These are phyloP conservation scores for Hydnum rufescens DNA, from an alignment of 768 basidiomycete species.

Conservation along the genomic window DNA sequence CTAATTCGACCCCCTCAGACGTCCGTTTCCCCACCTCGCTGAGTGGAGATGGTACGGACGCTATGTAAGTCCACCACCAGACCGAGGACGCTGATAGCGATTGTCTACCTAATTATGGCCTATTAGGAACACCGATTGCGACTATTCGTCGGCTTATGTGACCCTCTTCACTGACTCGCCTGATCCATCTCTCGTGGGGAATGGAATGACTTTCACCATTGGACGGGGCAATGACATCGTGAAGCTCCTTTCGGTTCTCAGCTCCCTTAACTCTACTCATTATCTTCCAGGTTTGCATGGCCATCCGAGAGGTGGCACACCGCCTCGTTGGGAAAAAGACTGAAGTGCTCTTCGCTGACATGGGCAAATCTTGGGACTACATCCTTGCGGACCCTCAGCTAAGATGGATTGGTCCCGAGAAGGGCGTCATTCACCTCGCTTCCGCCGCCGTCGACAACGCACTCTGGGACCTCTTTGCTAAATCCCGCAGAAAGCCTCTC, in stretches of 20 bases:
- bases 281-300: slow-evolving; percentile 43
- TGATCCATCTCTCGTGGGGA: slow-evolving; percentile 43
- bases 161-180: slow-evolving; percentile 49
- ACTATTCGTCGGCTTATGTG: slow-evolving; percentile 88
- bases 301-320: slow-evolving; percentile 59
- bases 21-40: slow-evolving; percentile 84
- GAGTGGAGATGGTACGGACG: slow-evolving; percentile 83
- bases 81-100: background rate
- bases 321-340: slow-evolving; percentile 69
- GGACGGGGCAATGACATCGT: slow-evolving; percentile 92
- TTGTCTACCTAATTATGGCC: background rate
- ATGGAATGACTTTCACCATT: slow-evolving; percentile 90
- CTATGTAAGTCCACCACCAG: slow-evolving; percentile 37
- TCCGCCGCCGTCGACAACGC: slow-evolving; percentile 81
- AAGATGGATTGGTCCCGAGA: slow-evolving; percentile 91
- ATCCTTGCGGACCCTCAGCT: slow-evolving; percentile 78
- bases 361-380: slow-evolving; percentile 83
- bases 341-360: slow-evolving; percentile 66
- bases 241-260: background rate
- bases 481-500: slow-evolving; percentile 59
- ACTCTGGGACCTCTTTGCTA: slow-evolving; percentile 84
- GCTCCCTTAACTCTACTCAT: background rate
- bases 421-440: slow-evolving; percentile 86
- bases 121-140: slow-evolving; percentile 82
- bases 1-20: slow-evolving; percentile 27